Conservation (phyloP, 352 stramenopile species). For the Phytopythium delawarense region DNA sequence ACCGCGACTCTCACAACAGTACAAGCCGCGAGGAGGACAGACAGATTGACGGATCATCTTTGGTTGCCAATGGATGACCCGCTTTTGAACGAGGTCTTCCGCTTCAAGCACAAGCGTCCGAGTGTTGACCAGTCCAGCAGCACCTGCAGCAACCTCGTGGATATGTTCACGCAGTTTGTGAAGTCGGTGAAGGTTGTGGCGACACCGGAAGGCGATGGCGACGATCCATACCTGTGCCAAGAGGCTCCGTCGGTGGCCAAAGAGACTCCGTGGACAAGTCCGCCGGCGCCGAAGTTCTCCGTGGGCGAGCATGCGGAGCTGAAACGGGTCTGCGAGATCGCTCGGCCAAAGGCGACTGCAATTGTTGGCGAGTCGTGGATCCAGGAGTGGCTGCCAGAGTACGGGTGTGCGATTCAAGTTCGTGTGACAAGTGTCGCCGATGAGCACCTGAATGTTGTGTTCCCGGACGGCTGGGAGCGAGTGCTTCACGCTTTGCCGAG, state of each 20-base stretch:
- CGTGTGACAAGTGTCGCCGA: constrained; percentile 14
- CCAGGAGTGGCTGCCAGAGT: constrained; percentile 38
- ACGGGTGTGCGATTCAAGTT: constrained; percentile 36
- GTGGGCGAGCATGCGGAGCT: constrained; percentile 13
- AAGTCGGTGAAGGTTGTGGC: background rate
- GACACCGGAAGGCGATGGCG: no score
- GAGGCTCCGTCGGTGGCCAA: background rate
- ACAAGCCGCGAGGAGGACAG: no score
- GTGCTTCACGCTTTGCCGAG: constrained; percentile 25
- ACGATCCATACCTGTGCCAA: background rate
- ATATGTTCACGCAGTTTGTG: constrained; percentile 16
- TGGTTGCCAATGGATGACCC: constrained; percentile 16
- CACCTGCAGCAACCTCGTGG: constrained; percentile 17
- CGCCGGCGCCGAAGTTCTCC: constrained; percentile 18
- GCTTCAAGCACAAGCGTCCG: constrained; percentile 38
- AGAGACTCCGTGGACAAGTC: constrained; percentile 14
- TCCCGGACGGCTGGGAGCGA: constrained; percentile 36
- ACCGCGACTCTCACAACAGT: no score
- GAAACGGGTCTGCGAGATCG: no score
- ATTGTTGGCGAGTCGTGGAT: background rate
- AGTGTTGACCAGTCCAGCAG: constrained; percentile 22
- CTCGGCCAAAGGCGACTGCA: background rate
- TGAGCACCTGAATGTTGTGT: constrained; percentile 25
- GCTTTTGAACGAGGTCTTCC: constrained; percentile 32
- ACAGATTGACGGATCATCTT: no score